Evolutionary conservation across 2,329 filamentous ascomycete genomes (phyloP), one percentile per base, ranked within the genome.

Genomic region (Colletotrichum australisinense): DNA sequence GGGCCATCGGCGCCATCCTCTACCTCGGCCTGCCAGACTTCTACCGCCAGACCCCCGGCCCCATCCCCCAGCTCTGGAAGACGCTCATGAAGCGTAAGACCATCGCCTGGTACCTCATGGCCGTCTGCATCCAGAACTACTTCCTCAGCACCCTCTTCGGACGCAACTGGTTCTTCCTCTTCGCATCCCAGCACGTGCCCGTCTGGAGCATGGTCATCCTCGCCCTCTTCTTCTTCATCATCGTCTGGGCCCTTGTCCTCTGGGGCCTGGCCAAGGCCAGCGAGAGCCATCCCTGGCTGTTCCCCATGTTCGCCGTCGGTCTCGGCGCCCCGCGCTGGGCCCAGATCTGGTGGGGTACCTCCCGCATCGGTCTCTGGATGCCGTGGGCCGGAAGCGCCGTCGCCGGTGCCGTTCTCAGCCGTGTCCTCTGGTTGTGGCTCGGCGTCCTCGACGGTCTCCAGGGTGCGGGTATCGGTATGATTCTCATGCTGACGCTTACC

Each of bases 391-490:
- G 89, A 46, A 83, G 83, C 2, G 87, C 87, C 14, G 81, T 89
- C 0, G 85, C 86, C 5, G 87, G 88, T 2, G 90, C 91, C 0
- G 79, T 93, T 0, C 81, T 90, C 6, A 89, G 88, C 1, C 85
- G 72, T 2, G 67, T 74, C 14, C 63, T 74, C 52, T 93, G 91
- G 91, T 84, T 93, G 19, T 93, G 91, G 91, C 86, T 93, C 0
- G 91, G 91, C 53, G 86, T 92, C 4, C 84, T 93, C 12, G 91
- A 93, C 76, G 86, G 89, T 6, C 81, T 93, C 5, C 91, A 93
- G 79, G 90, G 91, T 38, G 88, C 93, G 1, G 91, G 91, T 2
- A 89, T 93, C 68, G 91, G 91, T 67, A 93, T 93, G 90, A 89
- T 93, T 59, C 83, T 93, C 5, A 81, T 93, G 57, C 90, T 92